Evolutionary conservation across 2,329 filamentous ascomycete species (phyloP).

Genomic region (Anthostomella pinea): DNA sequence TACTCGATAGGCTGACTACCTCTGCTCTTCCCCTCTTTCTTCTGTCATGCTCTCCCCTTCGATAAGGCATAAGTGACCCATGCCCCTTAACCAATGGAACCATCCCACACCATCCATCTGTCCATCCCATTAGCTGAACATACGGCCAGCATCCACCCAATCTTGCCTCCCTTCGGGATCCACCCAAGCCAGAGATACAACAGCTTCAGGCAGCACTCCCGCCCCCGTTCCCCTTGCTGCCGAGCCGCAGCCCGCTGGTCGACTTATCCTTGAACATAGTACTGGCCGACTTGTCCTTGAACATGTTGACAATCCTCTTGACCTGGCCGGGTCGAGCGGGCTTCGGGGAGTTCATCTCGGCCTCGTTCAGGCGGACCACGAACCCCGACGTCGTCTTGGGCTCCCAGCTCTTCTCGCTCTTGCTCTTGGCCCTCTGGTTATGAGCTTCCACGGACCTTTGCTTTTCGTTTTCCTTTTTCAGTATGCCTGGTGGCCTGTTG

Average conservation of each 20-base stretch:
- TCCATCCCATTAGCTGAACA: too few relatives aligned
- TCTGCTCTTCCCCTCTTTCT: not conserved
- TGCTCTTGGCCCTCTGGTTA: not conserved
- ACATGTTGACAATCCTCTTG: constrained; percentile 32
- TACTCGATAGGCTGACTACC: not conserved
- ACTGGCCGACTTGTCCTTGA: constrained; percentile 28
- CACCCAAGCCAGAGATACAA: constrained; percentile 5
- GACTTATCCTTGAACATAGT: constrained; percentile 6
- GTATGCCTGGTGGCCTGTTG: too few relatives aligned
- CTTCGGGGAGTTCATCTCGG: constrained; percentile 28
- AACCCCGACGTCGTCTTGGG: constrained; percentile 34
- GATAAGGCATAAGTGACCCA: not conserved
- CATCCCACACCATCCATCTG: too few relatives aligned
- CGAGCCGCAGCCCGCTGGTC: constrained; percentile 9
- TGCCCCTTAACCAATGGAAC: not conserved
- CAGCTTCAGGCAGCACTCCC: not conserved
- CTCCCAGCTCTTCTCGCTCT: constrained; percentile 20
- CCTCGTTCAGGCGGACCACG: constrained; percentile 27
- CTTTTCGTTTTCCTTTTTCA: constrained; percentile 18
- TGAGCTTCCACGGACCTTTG: constrained; percentile 1
- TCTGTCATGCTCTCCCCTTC: not conserved
- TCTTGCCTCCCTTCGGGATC: constrained; percentile 1
- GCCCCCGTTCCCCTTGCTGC: constrained; percentile 10
- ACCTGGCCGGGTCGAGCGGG: constrained; percentile 30
- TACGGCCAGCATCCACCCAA: too few relatives aligned